Evolutionary conservation across 164 flowering plant genomes (phyloP).

Genomic region (grape (Vitis vinifera)): DNA sequence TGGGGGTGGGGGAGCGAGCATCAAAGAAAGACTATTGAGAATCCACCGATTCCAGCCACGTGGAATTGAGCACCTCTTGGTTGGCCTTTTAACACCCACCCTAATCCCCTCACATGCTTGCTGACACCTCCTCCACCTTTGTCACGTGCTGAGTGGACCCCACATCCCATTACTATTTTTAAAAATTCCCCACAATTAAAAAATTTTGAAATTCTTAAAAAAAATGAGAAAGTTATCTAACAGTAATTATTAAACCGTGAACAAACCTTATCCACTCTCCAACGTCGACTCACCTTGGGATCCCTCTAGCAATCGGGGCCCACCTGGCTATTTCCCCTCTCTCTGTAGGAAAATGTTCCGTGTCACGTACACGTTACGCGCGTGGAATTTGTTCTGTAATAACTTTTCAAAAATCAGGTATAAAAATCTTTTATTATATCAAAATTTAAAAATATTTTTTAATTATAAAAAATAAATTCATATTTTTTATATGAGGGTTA

Average conservation of each 20-base stretch:
- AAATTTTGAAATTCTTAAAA: too few relatives aligned
- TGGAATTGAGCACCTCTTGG: conserved; percentile 25
- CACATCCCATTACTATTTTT: conserved; percentile 2
- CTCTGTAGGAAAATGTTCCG: background rate
- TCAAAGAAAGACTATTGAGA: too few relatives aligned
- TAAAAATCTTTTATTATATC: too few relatives aligned
- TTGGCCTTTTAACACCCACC: conserved; percentile 8
- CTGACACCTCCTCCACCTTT: conserved; percentile 43
- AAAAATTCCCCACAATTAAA: background rate
- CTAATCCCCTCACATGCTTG: conserved; percentile 40
- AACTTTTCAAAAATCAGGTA: too few relatives aligned
- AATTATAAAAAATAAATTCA: too few relatives aligned
- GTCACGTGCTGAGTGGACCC: conserved; percentile 48
- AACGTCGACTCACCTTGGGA: background rate
- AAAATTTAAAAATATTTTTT: too few relatives aligned
- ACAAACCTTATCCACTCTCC: conserved; percentile 13
- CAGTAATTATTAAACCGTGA: background rate
- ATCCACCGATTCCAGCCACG: conserved; percentile 25
- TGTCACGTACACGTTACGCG: too few relatives aligned
- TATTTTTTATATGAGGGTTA: too few relatives aligned
- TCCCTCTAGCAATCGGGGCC: background rate
- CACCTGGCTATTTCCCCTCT: background rate
- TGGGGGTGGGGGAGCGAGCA: conserved; percentile 11
- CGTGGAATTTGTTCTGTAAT: too few relatives aligned
- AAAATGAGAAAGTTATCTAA: background rate